A percentile compares a stretch with the other conserved stretches of the same genome.
These are phyloP conservation scores for Udeniomyces megalosporus DNA, from an alignment of 768 basidiomycete species.

Conservation along the genomic window DNA sequence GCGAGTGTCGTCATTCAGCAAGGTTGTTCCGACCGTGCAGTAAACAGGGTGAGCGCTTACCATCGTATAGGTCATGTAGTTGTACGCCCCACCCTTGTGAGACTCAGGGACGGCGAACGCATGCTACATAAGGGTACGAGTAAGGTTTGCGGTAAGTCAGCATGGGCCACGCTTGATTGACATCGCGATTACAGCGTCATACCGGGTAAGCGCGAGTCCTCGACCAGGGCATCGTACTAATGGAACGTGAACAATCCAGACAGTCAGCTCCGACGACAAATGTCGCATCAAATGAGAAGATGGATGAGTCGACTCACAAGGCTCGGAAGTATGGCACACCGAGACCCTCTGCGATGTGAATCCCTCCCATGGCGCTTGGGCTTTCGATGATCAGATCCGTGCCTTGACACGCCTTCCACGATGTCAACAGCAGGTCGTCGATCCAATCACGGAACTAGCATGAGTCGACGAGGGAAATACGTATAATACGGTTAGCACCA, in stretches of 20 bases:
- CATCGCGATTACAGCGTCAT: not conserved
- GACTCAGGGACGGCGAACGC: slow-evolving; percentile 94
- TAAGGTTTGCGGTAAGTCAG: not conserved
- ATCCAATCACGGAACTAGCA: slow-evolving; percentile 97
- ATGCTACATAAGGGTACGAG: slow-evolving; percentile 33
- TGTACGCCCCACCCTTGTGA: slow-evolving; percentile 95
- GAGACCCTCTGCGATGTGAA: slow-evolving; percentile 90
- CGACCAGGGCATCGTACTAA: slow-evolving; percentile 69
- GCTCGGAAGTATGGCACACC: slow-evolving; percentile 73
- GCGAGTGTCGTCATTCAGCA: not conserved
- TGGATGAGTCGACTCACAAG: not conserved
- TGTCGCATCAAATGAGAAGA: not conserved
- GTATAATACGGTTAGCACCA: too few species aligned
- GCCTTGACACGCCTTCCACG: slow-evolving; percentile 91
- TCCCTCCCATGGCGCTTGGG: slow-evolving; percentile 92
- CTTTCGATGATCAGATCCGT: slow-evolving; percentile 88
- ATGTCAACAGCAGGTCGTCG: slow-evolving; percentile 83
- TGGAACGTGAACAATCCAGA: not conserved
- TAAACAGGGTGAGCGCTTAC: too few species aligned
- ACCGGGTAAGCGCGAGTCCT: slow-evolving; percentile 81
- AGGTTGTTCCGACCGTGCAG: not conserved
- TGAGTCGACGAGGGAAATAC: too few species aligned
- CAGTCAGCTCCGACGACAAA: slow-evolving; percentile 39
- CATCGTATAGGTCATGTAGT: slow-evolving; percentile 55
- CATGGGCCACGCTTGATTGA: not conserved